Evolutionary conservation across 2,329 filamentous ascomycete species (phyloP).

Genomic region (Aspergillus hiratsukae): DNA sequence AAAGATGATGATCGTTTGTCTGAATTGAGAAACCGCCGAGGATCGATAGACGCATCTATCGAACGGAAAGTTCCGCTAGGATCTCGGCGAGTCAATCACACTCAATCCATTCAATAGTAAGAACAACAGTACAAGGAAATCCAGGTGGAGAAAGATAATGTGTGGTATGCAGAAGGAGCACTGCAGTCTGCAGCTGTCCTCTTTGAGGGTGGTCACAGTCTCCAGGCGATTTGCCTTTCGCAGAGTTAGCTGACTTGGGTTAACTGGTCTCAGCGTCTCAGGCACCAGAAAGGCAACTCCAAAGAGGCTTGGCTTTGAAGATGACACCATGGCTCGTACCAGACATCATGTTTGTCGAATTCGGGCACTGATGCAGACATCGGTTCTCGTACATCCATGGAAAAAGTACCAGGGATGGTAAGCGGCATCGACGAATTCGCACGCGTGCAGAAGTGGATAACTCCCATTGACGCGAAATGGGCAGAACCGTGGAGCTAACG

Average conservation of each 20-base stretch:
- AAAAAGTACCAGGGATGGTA: background rate
- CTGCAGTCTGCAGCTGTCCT: background rate
- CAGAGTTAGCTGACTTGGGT: background rate
- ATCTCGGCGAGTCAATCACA: conserved; percentile 7
- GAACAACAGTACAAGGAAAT: background rate
- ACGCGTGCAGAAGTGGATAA: conserved; percentile 20
- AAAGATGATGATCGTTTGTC: background rate
- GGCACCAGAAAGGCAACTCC: background rate
- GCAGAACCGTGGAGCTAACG: conserved; percentile 18
- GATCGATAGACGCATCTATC: conserved; percentile 7
- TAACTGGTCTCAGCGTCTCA: background rate
- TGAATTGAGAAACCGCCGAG: background rate
- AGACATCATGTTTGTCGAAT: conserved; percentile 4
- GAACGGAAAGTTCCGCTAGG: conserved; percentile 10
- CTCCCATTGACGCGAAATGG: conserved; percentile 6
- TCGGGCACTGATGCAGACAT: conserved; percentile 22
- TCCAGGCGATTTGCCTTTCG: background rate
- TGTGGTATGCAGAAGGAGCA: background rate
- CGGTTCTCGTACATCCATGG: conserved; percentile 1
- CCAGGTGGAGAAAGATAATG: conserved; percentile 6
- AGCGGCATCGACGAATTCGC: conserved; percentile 14
- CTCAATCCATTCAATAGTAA: conserved; percentile 2
- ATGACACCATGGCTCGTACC: conserved; percentile 7
- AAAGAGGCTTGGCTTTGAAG: conserved; percentile 1
- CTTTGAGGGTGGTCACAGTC: background rate